phyloP scores from a whole-genome alignment of 768 basidiomycete species.

The Steccherinum ochraceum region DNA sequence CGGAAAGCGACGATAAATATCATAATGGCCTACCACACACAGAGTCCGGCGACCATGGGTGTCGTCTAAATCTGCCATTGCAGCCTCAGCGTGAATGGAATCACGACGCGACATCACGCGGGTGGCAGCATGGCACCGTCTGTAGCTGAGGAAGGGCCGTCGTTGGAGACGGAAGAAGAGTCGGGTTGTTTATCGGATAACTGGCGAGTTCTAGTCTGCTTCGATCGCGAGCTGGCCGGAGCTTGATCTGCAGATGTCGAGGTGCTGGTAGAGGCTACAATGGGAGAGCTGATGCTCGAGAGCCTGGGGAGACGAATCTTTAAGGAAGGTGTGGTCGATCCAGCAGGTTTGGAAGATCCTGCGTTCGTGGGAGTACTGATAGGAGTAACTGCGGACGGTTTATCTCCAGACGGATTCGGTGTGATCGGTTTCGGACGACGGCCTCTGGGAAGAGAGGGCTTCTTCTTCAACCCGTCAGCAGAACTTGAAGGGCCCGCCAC shows the following conservation, averaged over 20 bases:
- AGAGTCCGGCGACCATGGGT: too few species aligned
- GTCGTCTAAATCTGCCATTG: too few species aligned
- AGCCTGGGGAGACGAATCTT: slow-evolving; percentile 25
- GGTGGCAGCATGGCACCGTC: not conserved
- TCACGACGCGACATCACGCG: not conserved
- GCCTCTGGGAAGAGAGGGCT: not conserved
- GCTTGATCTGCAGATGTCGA: slow-evolving; percentile 1
- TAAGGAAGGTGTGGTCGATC: slow-evolving; percentile 17
- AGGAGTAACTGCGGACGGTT: not conserved
- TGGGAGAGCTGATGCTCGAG: slow-evolving; percentile 11
- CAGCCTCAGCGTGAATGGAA: too few species aligned
- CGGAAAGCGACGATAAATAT: not conserved
- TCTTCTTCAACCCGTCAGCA: too few species aligned
- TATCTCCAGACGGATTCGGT: not conserved
- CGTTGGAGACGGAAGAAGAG: not conserved
- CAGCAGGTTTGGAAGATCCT: slow-evolving; percentile 2
- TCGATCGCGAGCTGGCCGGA: not conserved
- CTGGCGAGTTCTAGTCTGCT: not conserved
- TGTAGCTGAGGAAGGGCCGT: not conserved
- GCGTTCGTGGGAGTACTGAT: not conserved
- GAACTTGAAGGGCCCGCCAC: not conserved
- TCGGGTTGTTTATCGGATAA: not conserved
- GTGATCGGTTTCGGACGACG: not conserved
- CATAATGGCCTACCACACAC: too few species aligned
- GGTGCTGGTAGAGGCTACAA: slow-evolving; percentile 1